Evolutionary conservation across 208 protist genomes (phyloP).

Genomic region (Leishmania guyanensis): DNA sequence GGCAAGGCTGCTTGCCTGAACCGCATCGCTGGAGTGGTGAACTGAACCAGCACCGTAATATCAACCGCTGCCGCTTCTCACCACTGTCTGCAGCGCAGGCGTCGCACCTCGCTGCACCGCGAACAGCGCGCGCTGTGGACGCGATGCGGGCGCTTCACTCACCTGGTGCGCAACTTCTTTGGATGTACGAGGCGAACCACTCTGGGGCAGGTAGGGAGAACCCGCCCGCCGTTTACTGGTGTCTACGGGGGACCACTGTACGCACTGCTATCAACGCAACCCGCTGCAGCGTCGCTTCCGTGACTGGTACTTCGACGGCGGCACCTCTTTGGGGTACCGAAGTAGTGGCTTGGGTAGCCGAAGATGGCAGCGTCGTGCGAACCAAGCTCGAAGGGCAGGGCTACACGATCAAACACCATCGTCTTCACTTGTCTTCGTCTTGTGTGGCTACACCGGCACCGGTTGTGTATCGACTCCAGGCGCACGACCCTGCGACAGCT

Average conservation of each 20-base stretch:
- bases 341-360: constrained; percentile 64
- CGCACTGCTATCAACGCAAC: no score
- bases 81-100: constrained; percentile 17
- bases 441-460: constrained; percentile 37
- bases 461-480: constrained; percentile 28
- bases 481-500: constrained; percentile 1
- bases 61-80: constrained; percentile 27
- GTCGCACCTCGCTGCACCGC: constrained; percentile 25
- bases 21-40: constrained; percentile 28
- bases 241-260: constrained; percentile 17
- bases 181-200: constrained; percentile 35
- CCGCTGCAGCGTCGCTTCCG: not conserved
- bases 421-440: constrained; percentile 5
- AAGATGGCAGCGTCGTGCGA: constrained; percentile 65
- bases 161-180: constrained; percentile 34
- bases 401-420: constrained; percentile 62
- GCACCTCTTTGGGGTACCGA: constrained; percentile 1
- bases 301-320: not conserved
- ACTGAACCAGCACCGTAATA: constrained; percentile 10
- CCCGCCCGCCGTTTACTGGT: constrained; percentile 77
- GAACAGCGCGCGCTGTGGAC: constrained; percentile 20
- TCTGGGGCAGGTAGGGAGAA: constrained; percentile 33
- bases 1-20: constrained; percentile 21
- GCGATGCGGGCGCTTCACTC: constrained; percentile 27
- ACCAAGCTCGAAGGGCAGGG: constrained; percentile 37